Percentiles rank a stretch among this genome's conserved stretches.
These are phyloP conservation scores for Calonectria pseudoturangicola DNA, from an alignment of 2,329 filamentous ascomycete genomes.

Conservation along the genomic window DNA sequence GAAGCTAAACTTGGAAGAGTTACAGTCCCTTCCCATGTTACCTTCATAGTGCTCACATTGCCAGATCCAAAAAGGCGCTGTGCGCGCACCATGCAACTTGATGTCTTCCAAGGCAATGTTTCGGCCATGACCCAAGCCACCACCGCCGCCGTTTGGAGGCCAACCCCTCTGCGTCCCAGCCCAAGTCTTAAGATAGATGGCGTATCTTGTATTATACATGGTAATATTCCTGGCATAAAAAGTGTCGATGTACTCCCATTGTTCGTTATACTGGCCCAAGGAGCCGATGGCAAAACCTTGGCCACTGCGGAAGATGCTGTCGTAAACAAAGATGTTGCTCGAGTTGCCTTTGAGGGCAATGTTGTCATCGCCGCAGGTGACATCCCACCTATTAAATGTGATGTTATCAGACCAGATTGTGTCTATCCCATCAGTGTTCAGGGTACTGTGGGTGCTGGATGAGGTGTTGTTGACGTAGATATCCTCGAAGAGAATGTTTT, in stretches of 20 bases:
- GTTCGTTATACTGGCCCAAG: conserved; percentile 72
- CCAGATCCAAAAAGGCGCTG: conserved; percentile 23
- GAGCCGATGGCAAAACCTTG: conserved; percentile 74
- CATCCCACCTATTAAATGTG: conserved; percentile 68
- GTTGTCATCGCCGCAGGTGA: conserved; percentile 59
- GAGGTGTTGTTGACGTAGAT: conserved; percentile 73
- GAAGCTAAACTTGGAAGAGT: conserved; percentile 26
- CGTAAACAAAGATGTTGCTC: conserved; percentile 70
- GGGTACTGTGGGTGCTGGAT: conserved; percentile 55
- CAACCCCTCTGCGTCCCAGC: conserved; percentile 67
- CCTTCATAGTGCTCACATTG: conserved; percentile 28
- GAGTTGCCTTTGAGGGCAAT: conserved; percentile 74
- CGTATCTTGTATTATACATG: conserved; percentile 67
- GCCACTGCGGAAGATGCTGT: conserved; percentile 69
- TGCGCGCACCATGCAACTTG: conserved; percentile 6
- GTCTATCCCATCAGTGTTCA: conserved; percentile 68
- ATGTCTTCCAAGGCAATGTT: conserved; percentile 22
- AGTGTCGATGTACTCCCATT: conserved; percentile 69
- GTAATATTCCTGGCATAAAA: conserved; percentile 68
- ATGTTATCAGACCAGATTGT: conserved; percentile 72
- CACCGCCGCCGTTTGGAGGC: conserved; percentile 73
- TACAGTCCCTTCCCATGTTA: conserved; percentile 10
- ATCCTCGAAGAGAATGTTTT: conserved; percentile 67
- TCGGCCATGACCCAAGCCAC: conserved; percentile 59
- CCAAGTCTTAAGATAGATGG: conserved; percentile 76